Evolutionary conservation across 1,139 yeast species (phyloP).

Genomic region (Dujonia santamariae): DNA sequence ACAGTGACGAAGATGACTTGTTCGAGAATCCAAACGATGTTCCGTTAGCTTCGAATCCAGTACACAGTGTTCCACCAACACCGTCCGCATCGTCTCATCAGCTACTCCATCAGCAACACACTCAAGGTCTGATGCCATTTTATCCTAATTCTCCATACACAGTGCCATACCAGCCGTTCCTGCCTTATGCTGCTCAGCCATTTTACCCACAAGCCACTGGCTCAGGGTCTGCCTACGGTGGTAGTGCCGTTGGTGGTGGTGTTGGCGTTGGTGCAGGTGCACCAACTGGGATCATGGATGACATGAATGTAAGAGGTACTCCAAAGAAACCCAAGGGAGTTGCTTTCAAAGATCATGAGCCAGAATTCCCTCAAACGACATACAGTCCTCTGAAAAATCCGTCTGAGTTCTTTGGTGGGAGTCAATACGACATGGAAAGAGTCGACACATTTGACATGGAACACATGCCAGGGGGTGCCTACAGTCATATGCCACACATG

Average conservation of each 20-base stretch:
- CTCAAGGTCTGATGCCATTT: background rate
- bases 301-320: background rate
- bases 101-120: conserved; percentile 4
- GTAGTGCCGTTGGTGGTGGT: conserved; percentile 2
- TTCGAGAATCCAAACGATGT: conserved; percentile 9
- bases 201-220: background rate
- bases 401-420: conserved; percentile 13
- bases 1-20: conserved; percentile 14
- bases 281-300: background rate
- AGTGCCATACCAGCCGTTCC: conserved; percentile 5
- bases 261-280: conserved; percentile 2
- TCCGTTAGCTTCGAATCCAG: background rate
- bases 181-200: conserved; percentile 3
- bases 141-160: too few relatives aligned
- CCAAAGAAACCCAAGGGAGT: conserved; percentile 24
- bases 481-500: conserved; percentile 10
- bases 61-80: background rate
- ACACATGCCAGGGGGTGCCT: conserved; percentile 13
- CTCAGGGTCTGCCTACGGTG: conserved; percentile 1
- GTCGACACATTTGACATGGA: conserved; percentile 21
- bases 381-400: conserved; percentile 26
- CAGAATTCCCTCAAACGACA: conserved; percentile 33
- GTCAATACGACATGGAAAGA: conserved; percentile 21
- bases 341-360: conserved; percentile 32
- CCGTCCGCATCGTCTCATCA: conserved; percentile 1